Evolutionary conservation across 805 yeast genomes (phyloP).

Genomic region (Candida palmyrensis): DNA sequence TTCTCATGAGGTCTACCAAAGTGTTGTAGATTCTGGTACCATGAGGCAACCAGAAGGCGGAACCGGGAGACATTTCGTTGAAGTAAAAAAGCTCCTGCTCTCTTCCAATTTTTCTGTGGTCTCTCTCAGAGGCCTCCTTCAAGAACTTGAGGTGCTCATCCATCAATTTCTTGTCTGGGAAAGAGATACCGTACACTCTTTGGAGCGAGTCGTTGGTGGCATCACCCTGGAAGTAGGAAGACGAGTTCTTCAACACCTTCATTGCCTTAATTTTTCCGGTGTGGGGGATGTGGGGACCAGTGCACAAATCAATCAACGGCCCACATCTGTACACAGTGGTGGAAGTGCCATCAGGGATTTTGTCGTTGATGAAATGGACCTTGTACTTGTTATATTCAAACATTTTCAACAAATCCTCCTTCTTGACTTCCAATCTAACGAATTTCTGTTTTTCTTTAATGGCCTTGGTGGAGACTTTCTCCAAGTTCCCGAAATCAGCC

Average conservation of each 20-base stretch:
- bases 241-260: conserved; percentile 90
- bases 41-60: conserved; percentile 98
- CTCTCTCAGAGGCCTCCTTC: conserved; percentile 94
- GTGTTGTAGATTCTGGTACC: conserved; percentile 96
- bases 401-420: conserved; percentile 89
- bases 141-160: conserved; percentile 90
- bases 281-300: conserved; percentile 97
- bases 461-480: conserved; percentile 80
- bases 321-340: conserved; percentile 98
- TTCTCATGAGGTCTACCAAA: conserved; percentile 71
- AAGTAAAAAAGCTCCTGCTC: conserved; percentile 95
- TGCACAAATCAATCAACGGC: conserved; percentile 91
- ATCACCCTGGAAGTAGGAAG: conserved; percentile 95
- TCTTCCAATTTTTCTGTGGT: conserved; percentile 92
- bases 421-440: conserved; percentile 87
- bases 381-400: conserved; percentile 94
- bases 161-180: conserved; percentile 97
- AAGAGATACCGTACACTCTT: conserved; percentile 95
- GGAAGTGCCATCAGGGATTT: conserved; percentile 93
- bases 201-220: conserved; percentile 90
- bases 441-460: conserved; percentile 94
- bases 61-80: conserved; percentile 96
- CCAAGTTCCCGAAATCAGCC: conserved; percentile 78
- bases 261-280: conserved; percentile 94
- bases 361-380: conserved; percentile 76